phyloP scores from a whole-genome alignment of 1,284 basidiomycete species.

The Leccinum colubrinum region DNA sequence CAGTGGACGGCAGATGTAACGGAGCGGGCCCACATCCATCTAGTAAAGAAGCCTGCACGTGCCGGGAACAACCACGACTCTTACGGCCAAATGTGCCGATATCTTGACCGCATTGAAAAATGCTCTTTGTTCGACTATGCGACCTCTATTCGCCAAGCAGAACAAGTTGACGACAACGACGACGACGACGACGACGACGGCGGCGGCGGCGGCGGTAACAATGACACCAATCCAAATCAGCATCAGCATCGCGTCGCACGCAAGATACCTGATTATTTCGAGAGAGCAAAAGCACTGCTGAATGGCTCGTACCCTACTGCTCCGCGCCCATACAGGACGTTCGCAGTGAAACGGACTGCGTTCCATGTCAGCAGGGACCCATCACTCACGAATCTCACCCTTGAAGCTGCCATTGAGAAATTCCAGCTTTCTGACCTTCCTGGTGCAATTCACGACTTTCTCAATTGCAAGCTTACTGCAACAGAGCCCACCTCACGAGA shows the following conservation, averaged over 20 bases:
- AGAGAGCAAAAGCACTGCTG: too few relatives aligned
- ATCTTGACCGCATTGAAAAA: background rate
- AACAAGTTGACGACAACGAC: too few relatives aligned
- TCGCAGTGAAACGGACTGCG: background rate
- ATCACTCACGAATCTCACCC: too few relatives aligned
- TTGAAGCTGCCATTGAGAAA: too few relatives aligned
- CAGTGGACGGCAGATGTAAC: background rate
- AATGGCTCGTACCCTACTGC: background rate
- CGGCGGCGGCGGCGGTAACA: too few relatives aligned
- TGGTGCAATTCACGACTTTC: background rate
- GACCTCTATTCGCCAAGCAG: background rate
- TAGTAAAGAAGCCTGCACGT: background rate
- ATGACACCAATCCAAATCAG: too few relatives aligned
- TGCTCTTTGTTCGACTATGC: background rate
- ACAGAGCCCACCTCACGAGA: background rate
- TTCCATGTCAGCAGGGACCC: background rate
- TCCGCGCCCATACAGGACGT: background rate
- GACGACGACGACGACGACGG: too few relatives aligned
- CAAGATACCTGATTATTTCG: too few relatives aligned
- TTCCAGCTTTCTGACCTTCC: background rate
- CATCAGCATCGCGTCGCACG: too few relatives aligned
- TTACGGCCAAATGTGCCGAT: background rate
- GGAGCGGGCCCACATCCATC: background rate
- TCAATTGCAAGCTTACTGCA: background rate
- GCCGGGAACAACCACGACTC: background rate